A percentile compares a stretch with the other conserved stretches of the same genome.
Conservation (phyloP, 2,329 filamentous ascomycete genomes). For the Colletotrichum godetiae region DNA sequence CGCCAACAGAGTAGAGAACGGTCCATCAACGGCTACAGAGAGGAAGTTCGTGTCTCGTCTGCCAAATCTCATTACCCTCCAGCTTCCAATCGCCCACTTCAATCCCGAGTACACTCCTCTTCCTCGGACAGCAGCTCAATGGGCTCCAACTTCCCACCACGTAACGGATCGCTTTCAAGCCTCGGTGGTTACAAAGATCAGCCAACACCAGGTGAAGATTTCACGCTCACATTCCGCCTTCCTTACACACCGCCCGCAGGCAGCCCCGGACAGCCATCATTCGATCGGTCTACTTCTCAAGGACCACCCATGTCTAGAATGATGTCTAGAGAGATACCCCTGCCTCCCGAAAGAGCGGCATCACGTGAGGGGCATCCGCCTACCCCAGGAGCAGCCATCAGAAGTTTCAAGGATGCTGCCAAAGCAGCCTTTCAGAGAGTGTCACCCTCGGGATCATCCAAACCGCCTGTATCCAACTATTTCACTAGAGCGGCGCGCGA, state of each 20-base stretch:
- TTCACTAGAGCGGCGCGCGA: slow-evolving; percentile 23
- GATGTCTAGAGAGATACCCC: slow-evolving; percentile 5
- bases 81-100: slow-evolving; percentile 29
- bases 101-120: slow-evolving; percentile 11
- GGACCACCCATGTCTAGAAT: not conserved
- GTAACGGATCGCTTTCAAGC: slow-evolving; percentile 11
- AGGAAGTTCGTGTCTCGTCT: slow-evolving; percentile 29
- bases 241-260: slow-evolving; percentile 30
- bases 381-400: slow-evolving; percentile 18
- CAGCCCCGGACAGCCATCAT: slow-evolving; percentile 9
- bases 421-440: slow-evolving; percentile 45
- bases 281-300: slow-evolving; percentile 21
- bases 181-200: not conserved
- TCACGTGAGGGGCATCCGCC: slow-evolving; percentile 13
- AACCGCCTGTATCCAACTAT: slow-evolving; percentile 28
- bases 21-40: slow-evolving; percentile 30
- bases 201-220: slow-evolving; percentile 16
- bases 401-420: slow-evolving; percentile 48
- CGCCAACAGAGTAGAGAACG: slow-evolving; percentile 34
- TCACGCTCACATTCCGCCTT: slow-evolving; percentile 22
- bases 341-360: not conserved
- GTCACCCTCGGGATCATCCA: slow-evolving; percentile 28
- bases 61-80: slow-evolving; percentile 36
- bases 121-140: slow-evolving; percentile 17
- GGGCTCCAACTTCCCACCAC: slow-evolving; percentile 12